Evolutionary conservation across 2,329 filamentous ascomycete genomes (phyloP), one percentile per base, ranked within the genome.

Genomic region (Aspergillus sp.): DNA sequence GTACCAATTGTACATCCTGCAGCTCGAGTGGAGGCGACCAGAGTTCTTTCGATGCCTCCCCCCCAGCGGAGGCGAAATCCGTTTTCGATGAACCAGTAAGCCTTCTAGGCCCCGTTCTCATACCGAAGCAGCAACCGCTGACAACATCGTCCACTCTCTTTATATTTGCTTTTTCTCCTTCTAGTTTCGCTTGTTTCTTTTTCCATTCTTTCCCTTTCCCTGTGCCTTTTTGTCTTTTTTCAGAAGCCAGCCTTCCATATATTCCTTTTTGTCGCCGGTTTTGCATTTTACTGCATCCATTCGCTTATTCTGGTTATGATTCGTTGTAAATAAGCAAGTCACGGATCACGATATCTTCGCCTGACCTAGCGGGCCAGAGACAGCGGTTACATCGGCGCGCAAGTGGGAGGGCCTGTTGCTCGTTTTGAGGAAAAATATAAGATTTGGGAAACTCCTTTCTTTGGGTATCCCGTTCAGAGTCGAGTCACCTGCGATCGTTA

Each of bases 321-420:
- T 56, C 57, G 63, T 64, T 64, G 63, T 66, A 62, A 66, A 65
- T 63, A 64, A 62, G 55, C 63, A 63, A 62, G 62, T 60, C 60
- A 59, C 60, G 51, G 63, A 58, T 63, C 62, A 65, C 55, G 41
- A 58, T 63, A 64, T 62, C 60, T 59, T 63, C 60, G 58, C 63
- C 61, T 66, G 66, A 64, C 59, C 57, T 58, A 57, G 58, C 63
- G 62, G 54, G 60, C 52, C 38, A 45, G 28, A 66, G 28, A n/a
- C 48, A 25, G 57, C 61, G 61, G 67, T 65, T 69, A 69, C 65
- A 67, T 69, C 65, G 43, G 56, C 52, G 54, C 62, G 50, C 59
- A 59, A 60, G 36, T 55, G 62, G 53, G 51, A 53, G 41, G 57
- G 58, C 49, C 38, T 60, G 55, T 45, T 45, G 32, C 41, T 62